Percentiles rank a stretch among this genome's conserved stretches.
phyloP scores from a whole-genome alignment of 139 green algal species.

The Edaphochlamys debaryana region DNA sequence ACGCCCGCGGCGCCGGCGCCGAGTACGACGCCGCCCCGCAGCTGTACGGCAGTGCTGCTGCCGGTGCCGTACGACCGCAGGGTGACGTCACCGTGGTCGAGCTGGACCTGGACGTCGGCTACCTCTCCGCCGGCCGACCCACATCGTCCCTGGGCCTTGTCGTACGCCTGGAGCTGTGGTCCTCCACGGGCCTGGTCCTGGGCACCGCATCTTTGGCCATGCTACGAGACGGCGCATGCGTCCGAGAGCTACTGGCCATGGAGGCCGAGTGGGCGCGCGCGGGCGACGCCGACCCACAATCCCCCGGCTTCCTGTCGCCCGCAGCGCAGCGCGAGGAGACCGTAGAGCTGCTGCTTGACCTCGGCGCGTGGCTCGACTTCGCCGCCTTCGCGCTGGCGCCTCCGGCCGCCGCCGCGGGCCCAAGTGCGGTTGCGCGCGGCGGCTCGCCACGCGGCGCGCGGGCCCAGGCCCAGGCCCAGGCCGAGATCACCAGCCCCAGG shows the following conservation, averaged over 20 bases:
- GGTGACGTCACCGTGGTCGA: neutral
- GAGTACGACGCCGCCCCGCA: no score
- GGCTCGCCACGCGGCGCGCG: no score
- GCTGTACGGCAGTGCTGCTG: no score
- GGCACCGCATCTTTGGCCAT: neutral
- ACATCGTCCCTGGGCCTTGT: neutral
- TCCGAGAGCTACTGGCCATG: neutral
- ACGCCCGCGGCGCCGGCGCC: no score
- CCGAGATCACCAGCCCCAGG: no score
- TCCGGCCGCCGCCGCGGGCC: neutral
- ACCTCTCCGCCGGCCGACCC: conserved; percentile 3
- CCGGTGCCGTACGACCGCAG: no score
- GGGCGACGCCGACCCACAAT: neutral
- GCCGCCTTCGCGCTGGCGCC: neutral
- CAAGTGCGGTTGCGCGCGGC: no score
- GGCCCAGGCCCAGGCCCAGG: no score
- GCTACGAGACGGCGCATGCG: neutral
- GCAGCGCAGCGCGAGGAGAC: neutral
- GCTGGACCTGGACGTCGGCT: conserved; percentile 10
- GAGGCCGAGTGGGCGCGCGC: neutral
- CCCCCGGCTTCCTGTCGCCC: neutral
- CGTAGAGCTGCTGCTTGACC: conserved; percentile 21
- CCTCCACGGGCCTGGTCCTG: neutral
- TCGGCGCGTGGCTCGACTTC: conserved; percentile 20
- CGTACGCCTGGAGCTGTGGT: conserved; percentile 23